Conservation (phyloP, 2,329 filamentous ascomycete species). For the Septoria petroselini region DNA sequence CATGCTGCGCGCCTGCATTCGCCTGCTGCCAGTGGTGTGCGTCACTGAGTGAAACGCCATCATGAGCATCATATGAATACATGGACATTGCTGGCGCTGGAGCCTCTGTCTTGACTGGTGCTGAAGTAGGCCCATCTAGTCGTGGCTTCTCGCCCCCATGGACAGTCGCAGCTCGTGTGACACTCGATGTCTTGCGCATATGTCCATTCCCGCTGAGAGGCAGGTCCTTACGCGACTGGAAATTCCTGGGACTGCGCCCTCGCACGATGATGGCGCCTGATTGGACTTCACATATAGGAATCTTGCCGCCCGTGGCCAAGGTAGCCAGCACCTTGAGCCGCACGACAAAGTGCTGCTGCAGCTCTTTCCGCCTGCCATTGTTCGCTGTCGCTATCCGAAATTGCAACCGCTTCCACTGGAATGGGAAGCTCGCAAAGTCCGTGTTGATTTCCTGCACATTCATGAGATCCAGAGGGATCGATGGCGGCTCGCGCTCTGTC, state of each 20-base stretch:
- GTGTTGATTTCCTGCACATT: constrained; percentile 68
- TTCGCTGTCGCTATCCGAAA: constrained; percentile 95
- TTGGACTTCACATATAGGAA: constrained; percentile 75
- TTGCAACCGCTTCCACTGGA: constrained; percentile 89
- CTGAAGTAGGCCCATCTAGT: constrained; percentile 33
- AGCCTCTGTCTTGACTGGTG: constrained; percentile 34
- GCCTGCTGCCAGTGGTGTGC: constrained; percentile 44
- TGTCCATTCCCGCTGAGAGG: constrained; percentile 76
- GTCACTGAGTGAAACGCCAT: constrained; percentile 42
- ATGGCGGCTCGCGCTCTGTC: constrained; percentile 79
- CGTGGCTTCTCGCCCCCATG: constrained; percentile 31
- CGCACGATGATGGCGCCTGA: constrained; percentile 92
- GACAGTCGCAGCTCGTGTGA: constrained; percentile 30
- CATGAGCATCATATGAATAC: constrained; percentile 39
- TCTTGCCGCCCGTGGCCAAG: constrained; percentile 76
- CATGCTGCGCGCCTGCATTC: constrained; percentile 33
- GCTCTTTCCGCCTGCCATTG: constrained; percentile 88
- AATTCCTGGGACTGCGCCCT: constrained; percentile 88
- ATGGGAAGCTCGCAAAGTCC: constrained; percentile 85
- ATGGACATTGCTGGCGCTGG: constrained; percentile 43
- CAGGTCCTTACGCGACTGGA: constrained; percentile 89
- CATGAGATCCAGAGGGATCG: constrained; percentile 69
- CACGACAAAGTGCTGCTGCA: constrained; percentile 93
- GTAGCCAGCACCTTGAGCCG: constrained; percentile 83
- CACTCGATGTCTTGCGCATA: constrained; percentile 58